Evolutionary conservation across 2,329 filamentous ascomycete species (phyloP).

Genomic region (Colletotrichum trifolii): DNA sequence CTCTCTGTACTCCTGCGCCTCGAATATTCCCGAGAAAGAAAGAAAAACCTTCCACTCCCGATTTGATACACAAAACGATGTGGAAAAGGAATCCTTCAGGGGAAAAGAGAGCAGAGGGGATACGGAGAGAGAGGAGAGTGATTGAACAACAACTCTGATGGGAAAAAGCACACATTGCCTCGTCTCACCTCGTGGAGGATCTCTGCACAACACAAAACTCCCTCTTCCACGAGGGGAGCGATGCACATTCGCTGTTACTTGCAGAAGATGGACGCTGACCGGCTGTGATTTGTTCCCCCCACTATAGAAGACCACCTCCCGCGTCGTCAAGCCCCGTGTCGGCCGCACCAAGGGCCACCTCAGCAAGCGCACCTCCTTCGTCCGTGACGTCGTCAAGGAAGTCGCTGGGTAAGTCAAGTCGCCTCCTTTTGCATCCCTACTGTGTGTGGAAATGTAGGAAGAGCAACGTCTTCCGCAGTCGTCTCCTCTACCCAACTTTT

Average conservation of each 20-base stretch:
- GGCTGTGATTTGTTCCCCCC: slow-evolving; percentile 47
- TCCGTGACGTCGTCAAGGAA: slow-evolving; percentile 97
- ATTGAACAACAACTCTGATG: neutral
- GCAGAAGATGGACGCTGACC: slow-evolving; percentile 75
- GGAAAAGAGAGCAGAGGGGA: neutral
- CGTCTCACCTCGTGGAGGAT: slow-evolving; percentile 82
- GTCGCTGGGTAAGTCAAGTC: slow-evolving; percentile 85
- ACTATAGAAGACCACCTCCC: slow-evolving; percentile 82
- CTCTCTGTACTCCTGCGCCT: no score
- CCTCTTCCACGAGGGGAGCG: slow-evolving; percentile 43
- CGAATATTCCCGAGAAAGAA: no score
- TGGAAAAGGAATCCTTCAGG: no score
- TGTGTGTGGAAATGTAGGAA: no score
- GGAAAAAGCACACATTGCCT: slow-evolving; percentile 18
- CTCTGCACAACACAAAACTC: slow-evolving; percentile 60
- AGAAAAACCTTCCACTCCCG: no score
- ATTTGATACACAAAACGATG: no score
- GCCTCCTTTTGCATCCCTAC: neutral
- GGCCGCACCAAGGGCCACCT: slow-evolving; percentile 93
- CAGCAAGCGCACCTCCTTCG: slow-evolving; percentile 97
- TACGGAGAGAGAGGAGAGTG: neutral
- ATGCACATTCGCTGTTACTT: slow-evolving; percentile 31
- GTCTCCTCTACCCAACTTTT: neutral
- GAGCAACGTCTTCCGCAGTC: neutral
- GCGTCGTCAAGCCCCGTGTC: slow-evolving; percentile 81